Evolutionary conservation across 2,329 filamentous ascomycete species (phyloP).

Genomic region (Fusarium sp.): DNA sequence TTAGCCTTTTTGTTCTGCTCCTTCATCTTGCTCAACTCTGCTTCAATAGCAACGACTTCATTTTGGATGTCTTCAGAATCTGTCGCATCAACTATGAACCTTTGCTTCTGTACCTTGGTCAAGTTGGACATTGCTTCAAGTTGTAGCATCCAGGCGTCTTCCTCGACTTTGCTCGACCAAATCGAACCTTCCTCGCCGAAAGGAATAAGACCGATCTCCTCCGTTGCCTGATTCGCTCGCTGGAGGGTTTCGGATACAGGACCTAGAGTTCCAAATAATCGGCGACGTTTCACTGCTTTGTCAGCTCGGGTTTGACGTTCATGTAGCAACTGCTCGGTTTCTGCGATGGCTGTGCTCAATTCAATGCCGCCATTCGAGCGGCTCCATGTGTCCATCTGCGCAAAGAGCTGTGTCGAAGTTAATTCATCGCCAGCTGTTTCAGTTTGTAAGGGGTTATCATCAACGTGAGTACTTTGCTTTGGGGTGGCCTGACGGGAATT

Average conservation of each 20-base stretch:
- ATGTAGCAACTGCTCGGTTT: background rate
- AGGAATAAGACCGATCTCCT: fast-evolving
- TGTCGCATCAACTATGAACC: fast-evolving
- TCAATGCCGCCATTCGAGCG: background rate
- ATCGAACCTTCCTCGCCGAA: background rate
- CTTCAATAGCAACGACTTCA: background rate
- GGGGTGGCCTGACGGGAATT: background rate
- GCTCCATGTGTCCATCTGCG: background rate
- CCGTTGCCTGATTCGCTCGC: fast-evolving
- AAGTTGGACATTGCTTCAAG: background rate
- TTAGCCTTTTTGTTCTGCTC: background rate
- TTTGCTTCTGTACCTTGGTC: background rate
- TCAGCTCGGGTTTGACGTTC: background rate
- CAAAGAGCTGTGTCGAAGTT: background rate
- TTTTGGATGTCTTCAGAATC: fast-evolving
- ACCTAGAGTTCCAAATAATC: background rate
- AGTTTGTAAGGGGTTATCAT: background rate
- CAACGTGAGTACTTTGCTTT: background rate
- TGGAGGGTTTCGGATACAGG: background rate
- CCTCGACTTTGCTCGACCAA: background rate
- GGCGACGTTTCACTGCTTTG: background rate
- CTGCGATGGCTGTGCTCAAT: background rate
- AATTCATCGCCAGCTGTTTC: background rate
- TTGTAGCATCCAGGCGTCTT: background rate
- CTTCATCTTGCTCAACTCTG: fast-evolving